These are phyloP conservation scores for Xylaria sp. DNA, from an alignment of 2,329 filamentous ascomycete genomes.

Conservation along the genomic window DNA sequence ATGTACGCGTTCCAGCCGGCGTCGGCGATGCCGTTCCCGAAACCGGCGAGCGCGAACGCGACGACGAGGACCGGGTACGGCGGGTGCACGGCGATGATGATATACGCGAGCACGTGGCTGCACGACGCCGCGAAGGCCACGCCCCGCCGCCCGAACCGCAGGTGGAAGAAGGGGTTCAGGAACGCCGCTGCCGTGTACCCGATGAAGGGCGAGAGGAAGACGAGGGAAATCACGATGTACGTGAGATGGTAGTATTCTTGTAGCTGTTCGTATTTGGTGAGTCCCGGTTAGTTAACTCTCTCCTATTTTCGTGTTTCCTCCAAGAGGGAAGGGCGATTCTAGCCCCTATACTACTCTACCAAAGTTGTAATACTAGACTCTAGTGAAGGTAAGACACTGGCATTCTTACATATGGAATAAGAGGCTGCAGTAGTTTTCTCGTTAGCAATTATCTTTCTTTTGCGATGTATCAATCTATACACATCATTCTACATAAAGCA, in stretches of 20 bases:
- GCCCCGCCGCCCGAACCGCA: slow-evolving; percentile 69
- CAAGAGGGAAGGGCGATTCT: background rate
- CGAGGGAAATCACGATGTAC: slow-evolving; percentile 60
- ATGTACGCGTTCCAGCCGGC: slow-evolving; percentile 66
- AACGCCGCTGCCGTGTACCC: slow-evolving; percentile 59
- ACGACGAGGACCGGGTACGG: slow-evolving; percentile 74
- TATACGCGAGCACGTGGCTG: slow-evolving; percentile 72
- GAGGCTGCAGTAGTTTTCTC: slow-evolving; percentile 50
- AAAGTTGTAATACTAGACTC: background rate
- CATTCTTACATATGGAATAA: slow-evolving; percentile 62
- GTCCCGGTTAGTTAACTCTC: slow-evolving; percentile 9
- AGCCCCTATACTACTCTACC: background rate
- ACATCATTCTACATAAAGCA: slow-evolving; percentile 19
- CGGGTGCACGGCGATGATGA: slow-evolving; percentile 72
- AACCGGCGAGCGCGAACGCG: slow-evolving; percentile 73
- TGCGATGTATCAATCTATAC: background rate
- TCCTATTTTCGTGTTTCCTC: background rate
- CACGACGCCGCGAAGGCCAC: slow-evolving; percentile 69
- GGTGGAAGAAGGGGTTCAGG: slow-evolving; percentile 57
- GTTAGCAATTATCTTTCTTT: slow-evolving; percentile 29
- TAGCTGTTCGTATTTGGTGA: slow-evolving; percentile 49
- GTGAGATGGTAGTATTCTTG: slow-evolving; percentile 58
- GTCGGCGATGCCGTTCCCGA: slow-evolving; percentile 75
- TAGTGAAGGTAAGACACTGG: background rate
- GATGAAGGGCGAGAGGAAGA: slow-evolving; percentile 60